phyloP scores from a whole-genome alignment of 2,329 filamentous ascomycete species.

The Colletotrichum orbiculare region DNA sequence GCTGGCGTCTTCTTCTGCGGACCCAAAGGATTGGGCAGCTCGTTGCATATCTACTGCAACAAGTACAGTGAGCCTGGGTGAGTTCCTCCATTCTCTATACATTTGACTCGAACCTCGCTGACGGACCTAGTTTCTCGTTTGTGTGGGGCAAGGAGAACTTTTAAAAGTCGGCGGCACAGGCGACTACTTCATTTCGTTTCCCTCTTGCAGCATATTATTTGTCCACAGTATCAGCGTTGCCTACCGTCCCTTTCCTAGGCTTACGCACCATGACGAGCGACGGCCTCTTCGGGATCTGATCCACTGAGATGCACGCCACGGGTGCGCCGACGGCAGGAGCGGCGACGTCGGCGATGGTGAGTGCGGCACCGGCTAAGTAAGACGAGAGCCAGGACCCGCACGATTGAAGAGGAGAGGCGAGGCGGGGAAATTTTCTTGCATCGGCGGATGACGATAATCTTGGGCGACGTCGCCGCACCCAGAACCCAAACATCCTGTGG shows the following conservation, averaged over 20 bases:
- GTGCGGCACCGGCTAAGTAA: background rate
- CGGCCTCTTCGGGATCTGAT: slow-evolving; percentile 22
- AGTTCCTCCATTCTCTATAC: slow-evolving; percentile 47
- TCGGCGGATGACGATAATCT: slow-evolving; percentile 37
- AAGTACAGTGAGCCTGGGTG: slow-evolving; percentile 87
- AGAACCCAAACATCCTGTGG: slow-evolving; percentile 12
- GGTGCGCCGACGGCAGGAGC: slow-evolving; percentile 33
- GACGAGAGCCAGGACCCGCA: background rate
- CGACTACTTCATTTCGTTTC: slow-evolving; percentile 34
- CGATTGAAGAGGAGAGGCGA: background rate
- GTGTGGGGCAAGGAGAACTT: slow-evolving; percentile 79
- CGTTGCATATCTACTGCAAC: slow-evolving; percentile 85
- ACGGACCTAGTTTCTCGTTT: slow-evolving; percentile 65
- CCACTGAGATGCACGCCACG: slow-evolving; percentile 22
- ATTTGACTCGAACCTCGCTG: slow-evolving; percentile 18
- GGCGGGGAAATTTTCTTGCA: slow-evolving; percentile 18
- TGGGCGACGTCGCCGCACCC: slow-evolving; percentile 30
- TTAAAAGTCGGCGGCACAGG: slow-evolving; percentile 47
- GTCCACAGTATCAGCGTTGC: slow-evolving; percentile 31
- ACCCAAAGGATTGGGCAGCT: slow-evolving; percentile 81
- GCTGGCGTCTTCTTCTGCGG: slow-evolving; percentile 88
- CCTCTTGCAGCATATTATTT: slow-evolving; percentile 35
- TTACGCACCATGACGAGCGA: too few species aligned
- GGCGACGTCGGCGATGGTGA: slow-evolving; percentile 17
- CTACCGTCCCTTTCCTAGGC: slow-evolving; percentile 12